A percentile compares a stretch with the other conserved stretches of the same genome.
Conservation (phyloP, 2,329 filamentous ascomycete genomes). For the Penicillium olsonii region DNA sequence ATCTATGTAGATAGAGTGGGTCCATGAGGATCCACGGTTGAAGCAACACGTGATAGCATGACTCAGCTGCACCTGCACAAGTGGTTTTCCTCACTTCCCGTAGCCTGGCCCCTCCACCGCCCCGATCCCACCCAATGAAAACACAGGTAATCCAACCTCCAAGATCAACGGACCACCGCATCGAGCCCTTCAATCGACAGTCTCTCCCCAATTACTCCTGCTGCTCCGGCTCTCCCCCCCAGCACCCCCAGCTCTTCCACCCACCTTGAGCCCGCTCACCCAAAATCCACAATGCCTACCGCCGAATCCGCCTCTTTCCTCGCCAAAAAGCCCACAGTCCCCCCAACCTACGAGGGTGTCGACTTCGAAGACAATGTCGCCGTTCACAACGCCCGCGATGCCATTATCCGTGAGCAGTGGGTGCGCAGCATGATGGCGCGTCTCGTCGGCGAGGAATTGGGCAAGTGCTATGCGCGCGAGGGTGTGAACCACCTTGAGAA, state of each 20-base stretch:
- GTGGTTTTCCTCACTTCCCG: not conserved
- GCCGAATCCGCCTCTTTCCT: conserved; percentile 66
- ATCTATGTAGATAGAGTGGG: no score
- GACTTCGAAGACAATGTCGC: conserved; percentile 66
- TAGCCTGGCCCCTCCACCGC: conserved; percentile 19
- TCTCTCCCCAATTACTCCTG: conserved; percentile 5
- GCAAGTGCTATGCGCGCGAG: conserved; percentile 66
- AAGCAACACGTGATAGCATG: conserved; percentile 6
- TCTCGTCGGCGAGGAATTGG: conserved; percentile 66
- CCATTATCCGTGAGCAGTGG: conserved; percentile 68
- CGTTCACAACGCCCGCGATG: conserved; percentile 65
- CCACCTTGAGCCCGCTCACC: no score
- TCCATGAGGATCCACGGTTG: no score
- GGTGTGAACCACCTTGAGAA: conserved; percentile 70
- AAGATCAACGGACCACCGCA: conserved; percentile 23
- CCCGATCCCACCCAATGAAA: conserved; percentile 30
- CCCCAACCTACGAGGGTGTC: conserved; percentile 67
- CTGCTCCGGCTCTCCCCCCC: conserved; percentile 2
- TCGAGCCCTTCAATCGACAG: conserved; percentile 12
- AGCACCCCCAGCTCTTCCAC: not conserved
- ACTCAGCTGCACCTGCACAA: not conserved
- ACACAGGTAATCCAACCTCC: conserved; percentile 26
- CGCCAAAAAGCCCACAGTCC: conserved; percentile 65
- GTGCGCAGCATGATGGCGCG: conserved; percentile 69
- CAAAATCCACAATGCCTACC: conserved; percentile 57